A percentile compares a stretch with the other conserved stretches of the same genome.
These are phyloP conservation scores for Botrytis porri DNA, from an alignment of 2,329 filamentous ascomycete species.

Conservation along the genomic window DNA sequence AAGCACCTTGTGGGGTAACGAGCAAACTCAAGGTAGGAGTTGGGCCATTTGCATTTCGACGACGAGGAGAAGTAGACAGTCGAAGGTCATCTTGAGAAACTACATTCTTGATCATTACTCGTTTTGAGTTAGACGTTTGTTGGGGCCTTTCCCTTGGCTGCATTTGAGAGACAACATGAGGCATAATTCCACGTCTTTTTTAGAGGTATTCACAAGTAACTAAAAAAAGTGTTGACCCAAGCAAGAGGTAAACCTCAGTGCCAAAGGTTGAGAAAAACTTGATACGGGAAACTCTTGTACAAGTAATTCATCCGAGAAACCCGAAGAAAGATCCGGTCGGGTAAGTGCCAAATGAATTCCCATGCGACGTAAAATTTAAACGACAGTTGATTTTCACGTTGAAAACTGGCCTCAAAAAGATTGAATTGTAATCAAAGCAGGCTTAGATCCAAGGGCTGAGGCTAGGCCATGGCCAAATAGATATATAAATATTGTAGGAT, in stretches of 20 bases:
- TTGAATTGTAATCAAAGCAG: not conserved
- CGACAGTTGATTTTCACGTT: not conserved
- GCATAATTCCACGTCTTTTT: not conserved
- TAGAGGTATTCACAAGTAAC: not conserved
- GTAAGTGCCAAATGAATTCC: not conserved
- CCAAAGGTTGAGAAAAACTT: not conserved
- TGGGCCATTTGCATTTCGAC: constrained; percentile 7
- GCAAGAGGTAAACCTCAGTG: not conserved
- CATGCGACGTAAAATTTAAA: not conserved
- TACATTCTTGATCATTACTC: not conserved
- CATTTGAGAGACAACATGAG: constrained; percentile 20
- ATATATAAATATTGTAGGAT: constrained; percentile 19
- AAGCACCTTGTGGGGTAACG: constrained; percentile 24
- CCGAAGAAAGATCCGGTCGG: not conserved
- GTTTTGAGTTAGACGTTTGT: not conserved
- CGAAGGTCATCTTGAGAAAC: not conserved
- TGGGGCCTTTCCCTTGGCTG: not conserved
- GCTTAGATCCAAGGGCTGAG: constrained; percentile 12
- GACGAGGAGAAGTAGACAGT: not conserved
- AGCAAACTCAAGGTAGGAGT: constrained; percentile 23
- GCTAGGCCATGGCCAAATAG: constrained; percentile 1
- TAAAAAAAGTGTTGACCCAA: not conserved
- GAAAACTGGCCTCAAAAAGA: not conserved
- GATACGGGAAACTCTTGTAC: not conserved
- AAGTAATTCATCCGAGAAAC: constrained; percentile 2